Evolutionary conservation across 169 alveolate species (phyloP).

Genomic region (Eimeria sp.): DNA sequence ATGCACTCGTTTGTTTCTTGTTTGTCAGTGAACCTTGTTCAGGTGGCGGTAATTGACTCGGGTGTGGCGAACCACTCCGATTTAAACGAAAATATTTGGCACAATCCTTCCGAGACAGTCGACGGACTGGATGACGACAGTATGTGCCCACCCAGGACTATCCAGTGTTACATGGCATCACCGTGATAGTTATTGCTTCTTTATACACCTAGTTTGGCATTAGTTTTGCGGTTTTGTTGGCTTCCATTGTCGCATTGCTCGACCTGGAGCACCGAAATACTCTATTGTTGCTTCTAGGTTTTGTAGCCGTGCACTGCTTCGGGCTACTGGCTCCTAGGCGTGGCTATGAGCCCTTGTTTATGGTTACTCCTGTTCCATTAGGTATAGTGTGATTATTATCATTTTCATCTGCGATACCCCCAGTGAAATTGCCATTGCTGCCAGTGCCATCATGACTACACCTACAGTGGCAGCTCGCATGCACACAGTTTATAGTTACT

Average conservation of each 20-base stretch:
- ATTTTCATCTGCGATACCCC: not conserved
- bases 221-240: not conserved
- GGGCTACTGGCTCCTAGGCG: not conserved
- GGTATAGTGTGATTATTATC: not conserved
- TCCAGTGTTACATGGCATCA: not conserved
- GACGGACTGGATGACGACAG: conserved; percentile 76
- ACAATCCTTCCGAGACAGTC: conserved; percentile 2
- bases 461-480: not conserved
- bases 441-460: not conserved
- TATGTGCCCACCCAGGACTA: conserved; percentile 2
- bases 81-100: conserved; percentile 36
- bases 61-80: conserved; percentile 46
- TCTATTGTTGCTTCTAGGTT: not conserved
- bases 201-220: not conserved
- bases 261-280: not conserved
- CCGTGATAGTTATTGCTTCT: not conserved
- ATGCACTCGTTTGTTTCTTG: not conserved
- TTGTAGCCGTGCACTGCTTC: not conserved
- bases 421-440: not conserved
- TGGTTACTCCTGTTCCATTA: not conserved
- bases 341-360: not conserved
- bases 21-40: not conserved
- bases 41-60: conserved; percentile 74
- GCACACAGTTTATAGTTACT: not conserved
- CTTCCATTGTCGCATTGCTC: not conserved